phyloP scores from a whole-genome alignment of 164 flowering plant genomes.

The Umbilicus rupestris region DNA sequence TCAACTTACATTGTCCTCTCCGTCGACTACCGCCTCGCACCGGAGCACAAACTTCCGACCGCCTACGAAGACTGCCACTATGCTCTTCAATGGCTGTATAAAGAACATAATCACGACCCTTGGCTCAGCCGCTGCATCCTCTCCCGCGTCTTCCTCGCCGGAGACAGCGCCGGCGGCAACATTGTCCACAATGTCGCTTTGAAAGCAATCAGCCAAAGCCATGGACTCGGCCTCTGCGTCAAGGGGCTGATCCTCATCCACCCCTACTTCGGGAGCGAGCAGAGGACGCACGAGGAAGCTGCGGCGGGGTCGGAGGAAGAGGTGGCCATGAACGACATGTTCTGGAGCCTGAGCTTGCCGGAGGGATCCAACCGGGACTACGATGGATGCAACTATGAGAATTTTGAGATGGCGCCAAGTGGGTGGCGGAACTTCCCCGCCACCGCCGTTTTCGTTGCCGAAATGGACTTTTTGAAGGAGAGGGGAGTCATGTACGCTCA shows the following conservation, averaged over 20 bases:
- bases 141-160: constrained; percentile 58
- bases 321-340: constrained; percentile 49
- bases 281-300: constrained; percentile 39
- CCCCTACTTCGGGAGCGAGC: constrained; percentile 62
- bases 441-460: constrained; percentile 55
- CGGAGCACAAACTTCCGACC: constrained; percentile 56
- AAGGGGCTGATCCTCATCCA: constrained; percentile 44
- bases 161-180: constrained; percentile 89
- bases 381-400: constrained; percentile 56
- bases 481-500: constrained; percentile 54
- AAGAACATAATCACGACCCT: constrained; percentile 20
- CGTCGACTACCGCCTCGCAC: constrained; percentile 75
- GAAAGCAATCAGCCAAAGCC: constrained; percentile 4
- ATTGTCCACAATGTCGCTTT: constrained; percentile 58
- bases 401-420: constrained; percentile 13
- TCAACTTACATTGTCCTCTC: constrained; percentile 48
- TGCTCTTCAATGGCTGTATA: constrained; percentile 49
- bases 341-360: constrained; percentile 68
- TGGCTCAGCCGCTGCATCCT: constrained; percentile 55
- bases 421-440: constrained; percentile 44
- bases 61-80: constrained; percentile 58
- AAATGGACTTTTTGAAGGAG: constrained; percentile 60
- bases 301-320: constrained; percentile 18
- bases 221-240: constrained; percentile 12
- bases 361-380: constrained; percentile 44